Evolutionary conservation across 306 rosid genomes (phyloP).

Genomic region (Prunus mongolica): DNA sequence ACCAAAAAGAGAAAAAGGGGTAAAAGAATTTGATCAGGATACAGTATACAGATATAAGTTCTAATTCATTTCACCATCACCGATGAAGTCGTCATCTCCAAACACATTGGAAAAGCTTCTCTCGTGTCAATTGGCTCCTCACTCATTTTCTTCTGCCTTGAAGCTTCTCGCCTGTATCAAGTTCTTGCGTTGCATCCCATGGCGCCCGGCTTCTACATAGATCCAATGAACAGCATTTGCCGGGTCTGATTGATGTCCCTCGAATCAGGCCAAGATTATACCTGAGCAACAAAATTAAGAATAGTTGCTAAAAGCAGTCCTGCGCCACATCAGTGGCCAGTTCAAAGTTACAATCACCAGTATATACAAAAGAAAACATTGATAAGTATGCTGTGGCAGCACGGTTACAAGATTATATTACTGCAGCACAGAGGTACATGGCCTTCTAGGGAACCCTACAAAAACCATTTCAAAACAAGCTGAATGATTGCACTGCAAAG

Average conservation of each 20-base stretch:
- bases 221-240: slow-evolving; percentile 8
- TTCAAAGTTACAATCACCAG: slow-evolving; percentile 67
- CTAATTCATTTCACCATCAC: background rate
- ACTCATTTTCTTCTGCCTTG: background rate
- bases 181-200: slow-evolving; percentile 18
- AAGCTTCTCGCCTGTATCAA: slow-evolving; percentile 1
- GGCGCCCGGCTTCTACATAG: background rate
- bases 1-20: background rate
- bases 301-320: slow-evolving; percentile 33
- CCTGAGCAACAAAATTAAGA: slow-evolving; percentile 31
- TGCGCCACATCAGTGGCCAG: slow-evolving; percentile 51
- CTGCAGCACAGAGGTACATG: slow-evolving; percentile 32
- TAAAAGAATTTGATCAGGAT: slow-evolving; percentile 9
- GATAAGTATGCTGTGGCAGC: slow-evolving; percentile 28
- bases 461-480: slow-evolving; percentile 20
- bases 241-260: slow-evolving; percentile 13
- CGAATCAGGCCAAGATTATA: slow-evolving; percentile 26
- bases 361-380: slow-evolving; percentile 50
- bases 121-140: background rate
- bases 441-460: slow-evolving; percentile 40
- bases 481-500: slow-evolving; percentile 20
- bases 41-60: slow-evolving; percentile 22
- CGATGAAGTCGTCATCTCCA: background rate
- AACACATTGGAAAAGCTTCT: background rate
- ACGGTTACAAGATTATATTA: slow-evolving; percentile 50